Conservation (phyloP, 306 rosid genomes). For the Dalbergia cultrata region DNA sequence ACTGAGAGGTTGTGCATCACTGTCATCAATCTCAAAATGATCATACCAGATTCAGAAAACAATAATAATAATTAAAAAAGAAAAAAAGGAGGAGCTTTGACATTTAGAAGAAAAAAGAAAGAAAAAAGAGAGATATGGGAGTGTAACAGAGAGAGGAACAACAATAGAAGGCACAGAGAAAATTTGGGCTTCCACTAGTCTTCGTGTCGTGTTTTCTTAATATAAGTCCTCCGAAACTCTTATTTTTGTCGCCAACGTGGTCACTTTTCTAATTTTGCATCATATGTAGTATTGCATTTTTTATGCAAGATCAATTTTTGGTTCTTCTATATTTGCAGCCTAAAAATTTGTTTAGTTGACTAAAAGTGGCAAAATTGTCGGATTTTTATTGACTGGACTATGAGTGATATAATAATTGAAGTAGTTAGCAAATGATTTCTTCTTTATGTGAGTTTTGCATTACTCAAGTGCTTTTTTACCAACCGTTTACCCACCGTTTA, state of each 20-base stretch:
- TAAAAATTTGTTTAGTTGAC: background rate
- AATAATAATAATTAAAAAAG: background rate
- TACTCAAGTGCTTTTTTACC: background rate
- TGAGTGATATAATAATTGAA: background rate
- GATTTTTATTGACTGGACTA: background rate
- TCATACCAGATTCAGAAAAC: background rate
- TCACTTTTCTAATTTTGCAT: constrained; percentile 6
- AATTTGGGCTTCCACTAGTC: background rate
- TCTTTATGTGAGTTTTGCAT: background rate
- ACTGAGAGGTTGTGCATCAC: constrained; percentile 28
- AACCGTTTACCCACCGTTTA: no score
- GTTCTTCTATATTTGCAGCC: background rate
- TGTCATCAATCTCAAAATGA: constrained; percentile 34
- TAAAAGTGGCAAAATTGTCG: background rate
- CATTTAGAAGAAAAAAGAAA: background rate
- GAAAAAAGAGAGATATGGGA: background rate
- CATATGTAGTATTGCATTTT: background rate
- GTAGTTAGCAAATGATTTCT: background rate
- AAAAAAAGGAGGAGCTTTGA: background rate
- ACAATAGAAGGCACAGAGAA: background rate
- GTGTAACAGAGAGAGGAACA: constrained; percentile 21
- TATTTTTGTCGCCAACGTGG: background rate
- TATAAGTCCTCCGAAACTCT: constrained; percentile 19
- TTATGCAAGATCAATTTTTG: background rate
- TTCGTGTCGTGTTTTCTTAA: background rate